These are phyloP conservation scores for Boletus sp. DNA, from an alignment of 1,284 basidiomycete species.

Conservation along the genomic window DNA sequence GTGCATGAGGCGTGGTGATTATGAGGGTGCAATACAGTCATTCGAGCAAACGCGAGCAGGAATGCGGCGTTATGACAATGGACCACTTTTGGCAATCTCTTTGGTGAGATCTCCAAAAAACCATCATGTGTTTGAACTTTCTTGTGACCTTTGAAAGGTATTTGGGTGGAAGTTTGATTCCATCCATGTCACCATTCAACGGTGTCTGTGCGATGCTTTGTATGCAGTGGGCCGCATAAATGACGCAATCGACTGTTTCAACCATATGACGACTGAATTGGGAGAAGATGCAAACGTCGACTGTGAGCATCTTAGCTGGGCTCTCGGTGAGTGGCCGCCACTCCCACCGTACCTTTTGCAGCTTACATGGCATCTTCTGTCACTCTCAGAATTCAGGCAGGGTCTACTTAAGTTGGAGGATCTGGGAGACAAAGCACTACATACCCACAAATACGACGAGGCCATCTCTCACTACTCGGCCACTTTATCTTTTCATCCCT, in stretches of 20 bases:
- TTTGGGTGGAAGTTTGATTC: conserved; percentile 12
- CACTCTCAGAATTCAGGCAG: not conserved
- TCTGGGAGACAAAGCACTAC: not conserved
- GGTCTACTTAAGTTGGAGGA: not conserved
- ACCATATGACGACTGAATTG: not conserved
- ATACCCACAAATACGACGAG: not conserved
- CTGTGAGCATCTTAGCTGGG: not conserved
- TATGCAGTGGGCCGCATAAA: not conserved
- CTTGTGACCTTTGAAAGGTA: not conserved
- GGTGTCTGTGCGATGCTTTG: not conserved
- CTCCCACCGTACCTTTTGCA: not conserved
- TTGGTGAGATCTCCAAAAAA: not conserved
- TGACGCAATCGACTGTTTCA: not conserved
- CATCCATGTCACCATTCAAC: not conserved
- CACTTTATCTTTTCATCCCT: not conserved
- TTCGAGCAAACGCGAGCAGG: not conserved
- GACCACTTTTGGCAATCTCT: not conserved
- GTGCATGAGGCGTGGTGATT: not conserved
- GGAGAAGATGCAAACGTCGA: not conserved
- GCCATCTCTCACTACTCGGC: not conserved
- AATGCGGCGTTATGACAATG: not conserved
- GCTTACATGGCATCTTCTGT: not conserved
- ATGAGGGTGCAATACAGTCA: not conserved
- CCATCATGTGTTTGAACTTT: too few species aligned
- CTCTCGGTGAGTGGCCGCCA: not conserved